Conservation (phyloP, 441 rosid species). For the Erysimum cheiri region DNA sequence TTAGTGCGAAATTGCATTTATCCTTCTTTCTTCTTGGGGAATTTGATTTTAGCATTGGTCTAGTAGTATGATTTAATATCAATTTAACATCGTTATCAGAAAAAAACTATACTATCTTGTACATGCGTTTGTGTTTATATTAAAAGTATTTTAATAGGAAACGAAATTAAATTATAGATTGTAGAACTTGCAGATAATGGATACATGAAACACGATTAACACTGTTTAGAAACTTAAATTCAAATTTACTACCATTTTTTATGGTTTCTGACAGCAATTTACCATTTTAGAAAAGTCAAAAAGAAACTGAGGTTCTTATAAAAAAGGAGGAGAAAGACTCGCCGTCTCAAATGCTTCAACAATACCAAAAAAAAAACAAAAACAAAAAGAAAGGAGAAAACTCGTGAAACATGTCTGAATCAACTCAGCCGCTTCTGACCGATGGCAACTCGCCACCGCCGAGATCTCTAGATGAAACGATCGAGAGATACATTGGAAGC, state of each 20-base stretch:
- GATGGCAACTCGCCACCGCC: constrained; percentile 38
- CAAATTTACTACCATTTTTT: not conserved
- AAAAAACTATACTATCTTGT: no score
- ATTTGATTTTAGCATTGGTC: no score
- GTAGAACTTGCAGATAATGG: not conserved
- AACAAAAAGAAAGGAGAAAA: not conserved
- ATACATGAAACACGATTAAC: not conserved
- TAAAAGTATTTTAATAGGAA: no score
- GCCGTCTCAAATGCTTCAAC: constrained; percentile 11
- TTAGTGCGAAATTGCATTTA: no score
- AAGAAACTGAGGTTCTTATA: not conserved
- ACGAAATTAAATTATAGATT: no score
- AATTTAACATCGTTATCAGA: no score
- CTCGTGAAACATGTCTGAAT: constrained; percentile 35
- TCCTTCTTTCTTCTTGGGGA: no score
- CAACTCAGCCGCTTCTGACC: constrained; percentile 38
- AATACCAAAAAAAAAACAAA: not conserved
- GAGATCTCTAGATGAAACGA: constrained; percentile 55
- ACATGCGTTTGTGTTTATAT: no score
- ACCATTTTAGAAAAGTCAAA: constrained; percentile 22
- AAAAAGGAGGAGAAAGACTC: constrained; percentile 22
- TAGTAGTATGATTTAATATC: no score
- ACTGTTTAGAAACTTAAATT: not conserved
- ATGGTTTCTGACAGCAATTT: no score
- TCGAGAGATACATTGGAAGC: constrained; percentile 54